These are phyloP conservation scores for Kodamaea nitidulidarum DNA, from an alignment of 805 yeast species.

Conservation along the genomic window DNA sequence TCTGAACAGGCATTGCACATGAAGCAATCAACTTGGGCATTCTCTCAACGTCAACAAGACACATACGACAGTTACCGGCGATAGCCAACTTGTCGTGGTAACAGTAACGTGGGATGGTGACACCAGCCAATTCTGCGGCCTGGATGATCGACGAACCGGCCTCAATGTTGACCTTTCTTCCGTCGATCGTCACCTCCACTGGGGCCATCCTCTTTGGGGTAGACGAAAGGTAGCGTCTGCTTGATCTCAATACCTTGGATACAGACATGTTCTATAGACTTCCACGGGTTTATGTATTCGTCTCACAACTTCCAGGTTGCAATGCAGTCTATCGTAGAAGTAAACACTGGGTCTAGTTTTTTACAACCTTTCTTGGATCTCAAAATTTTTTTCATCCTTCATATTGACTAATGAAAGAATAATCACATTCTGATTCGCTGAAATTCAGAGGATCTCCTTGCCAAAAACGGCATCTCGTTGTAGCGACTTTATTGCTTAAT, in stretches of 20 bases:
- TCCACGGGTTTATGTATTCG: constrained; percentile 1
- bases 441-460: constrained; percentile 2
- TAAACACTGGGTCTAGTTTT: constrained; percentile 3
- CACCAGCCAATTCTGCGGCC: constrained; percentile 90
- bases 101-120: constrained; percentile 82
- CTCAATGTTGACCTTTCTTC: constrained; percentile 70
- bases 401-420: constrained; percentile 17
- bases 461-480: background rate
- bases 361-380: constrained; percentile 1
- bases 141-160: constrained; percentile 86
- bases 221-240: constrained; percentile 30
- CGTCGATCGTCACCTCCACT: constrained; percentile 60
- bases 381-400: constrained; percentile 10
- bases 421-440: constrained; percentile 28
- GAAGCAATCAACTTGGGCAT: constrained; percentile 89
- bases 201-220: constrained; percentile 42
- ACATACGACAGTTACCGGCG: constrained; percentile 93
- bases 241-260: constrained; percentile 11
- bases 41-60: constrained; percentile 83
- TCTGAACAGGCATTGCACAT: constrained; percentile 88
- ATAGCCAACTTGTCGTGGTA: constrained; percentile 87
- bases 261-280: constrained; percentile 8
- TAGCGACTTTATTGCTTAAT: background rate
- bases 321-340: constrained; percentile 3
- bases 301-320: constrained; percentile 5